These are phyloP conservation scores for Amanita jacksonii DNA, from an alignment of 768 basidiomycete species.

Conservation along the genomic window DNA sequence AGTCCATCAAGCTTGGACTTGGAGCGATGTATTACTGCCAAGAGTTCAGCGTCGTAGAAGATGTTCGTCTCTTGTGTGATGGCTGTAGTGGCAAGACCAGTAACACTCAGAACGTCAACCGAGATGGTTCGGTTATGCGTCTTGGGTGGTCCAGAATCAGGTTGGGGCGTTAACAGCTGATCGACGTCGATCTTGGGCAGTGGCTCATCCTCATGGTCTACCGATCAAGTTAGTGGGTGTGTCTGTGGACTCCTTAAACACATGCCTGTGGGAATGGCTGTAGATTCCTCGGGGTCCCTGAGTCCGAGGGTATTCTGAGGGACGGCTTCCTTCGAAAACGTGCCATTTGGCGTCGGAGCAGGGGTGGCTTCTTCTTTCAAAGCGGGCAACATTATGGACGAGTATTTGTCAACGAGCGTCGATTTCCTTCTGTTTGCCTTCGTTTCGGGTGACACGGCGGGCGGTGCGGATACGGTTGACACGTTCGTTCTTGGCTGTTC, in stretches of 20 bases:
- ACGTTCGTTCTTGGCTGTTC: neutral
- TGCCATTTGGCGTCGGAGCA: conserved; percentile 40
- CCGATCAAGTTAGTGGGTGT: neutral
- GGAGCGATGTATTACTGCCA: conserved; percentile 58
- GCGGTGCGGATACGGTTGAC: conserved; percentile 11
- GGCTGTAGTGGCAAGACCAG: conserved; percentile 36
- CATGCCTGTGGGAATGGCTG: conserved; percentile 3
- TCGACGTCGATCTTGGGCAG: conserved; percentile 42
- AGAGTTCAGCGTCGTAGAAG: conserved; percentile 68
- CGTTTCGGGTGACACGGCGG: conserved; percentile 15
- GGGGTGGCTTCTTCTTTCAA: conserved; percentile 63
- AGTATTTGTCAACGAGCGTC: conserved; percentile 60
- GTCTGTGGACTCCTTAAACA: neutral
- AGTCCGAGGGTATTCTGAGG: neutral
- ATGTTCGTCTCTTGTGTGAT: conserved; percentile 38
- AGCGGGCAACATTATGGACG: conserved; percentile 51
- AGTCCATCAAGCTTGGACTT: conserved; percentile 60
- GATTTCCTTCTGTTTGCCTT: conserved; percentile 52
- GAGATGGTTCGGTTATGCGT: conserved; percentile 48
- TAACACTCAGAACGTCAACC: conserved; percentile 60
- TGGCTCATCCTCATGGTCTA: conserved; percentile 26
- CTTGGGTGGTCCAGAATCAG: conserved; percentile 15
- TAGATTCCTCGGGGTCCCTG: neutral
- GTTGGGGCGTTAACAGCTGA: conserved; percentile 27
- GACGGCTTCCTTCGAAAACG: conserved; percentile 29